Base-by-base conservation (phyloP, 2,329 filamentous ascomycete species). In the Coleophoma cylindrospora region DNA sequence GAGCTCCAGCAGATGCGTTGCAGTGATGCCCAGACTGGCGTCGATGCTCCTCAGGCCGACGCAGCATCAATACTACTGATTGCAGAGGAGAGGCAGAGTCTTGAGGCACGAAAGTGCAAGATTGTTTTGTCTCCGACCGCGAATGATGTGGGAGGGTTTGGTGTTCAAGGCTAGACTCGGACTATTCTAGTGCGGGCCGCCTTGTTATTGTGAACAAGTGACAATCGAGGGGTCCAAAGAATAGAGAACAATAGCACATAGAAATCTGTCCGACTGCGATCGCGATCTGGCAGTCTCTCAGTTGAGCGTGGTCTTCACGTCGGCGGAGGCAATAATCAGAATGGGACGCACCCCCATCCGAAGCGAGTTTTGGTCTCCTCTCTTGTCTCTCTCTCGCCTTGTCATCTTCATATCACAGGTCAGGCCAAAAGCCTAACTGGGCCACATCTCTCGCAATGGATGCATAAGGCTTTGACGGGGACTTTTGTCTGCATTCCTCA, bases 121-220 rank as follows among this genome's bases (percentile, higher is more conserved):
- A 32, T 41, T 12, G 36, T 40, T 32, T 40, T 48, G 36, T 48
- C 19, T 48, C 46, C 37, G 46, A 32, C 41, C 41, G 41, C 41
- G 41, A 43, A 44, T 44, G 41, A 44, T 44, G 46, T 40, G 46
- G 36, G 46, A 48, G 46, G 38, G 36, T n/a, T 22, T 48, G 36
- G 32, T 22, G 36, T 48, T 34, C 36, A 48, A 48, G 46, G 46
- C 46, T 48, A 48, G 46, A 47, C 34, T 22, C 46, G 40, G 40
- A 48, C n/a, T 38, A 48, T 48, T 40, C 41, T 44, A 44, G 41
- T 44, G 41, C 27, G 41, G 13, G 22, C 21, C 6, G 41, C 21
- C 12, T 14, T 44, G 21, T 19, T 41, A 21, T 41, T 13, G 40
- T 21, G 17, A 41, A 17, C 40, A 41, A 41, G 19, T 14, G 15